Base-by-base conservation (phyloP, 2,329 filamentous ascomycete species). In the Epichloe sylvatica region DNA sequence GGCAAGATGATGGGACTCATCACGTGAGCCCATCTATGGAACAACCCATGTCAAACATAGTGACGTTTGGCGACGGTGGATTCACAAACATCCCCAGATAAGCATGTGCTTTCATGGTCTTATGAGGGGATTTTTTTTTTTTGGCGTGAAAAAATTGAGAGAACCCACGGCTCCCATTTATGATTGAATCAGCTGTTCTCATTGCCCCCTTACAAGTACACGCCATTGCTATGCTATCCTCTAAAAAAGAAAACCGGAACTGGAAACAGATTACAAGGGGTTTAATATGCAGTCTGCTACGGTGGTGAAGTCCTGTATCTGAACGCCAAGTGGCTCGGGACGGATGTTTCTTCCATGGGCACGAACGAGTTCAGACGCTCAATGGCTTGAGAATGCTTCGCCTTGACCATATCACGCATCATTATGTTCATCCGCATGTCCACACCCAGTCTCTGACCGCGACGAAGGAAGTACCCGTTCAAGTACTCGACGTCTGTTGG, bases 381-480 rank as follows among this genome's bases (percentile, higher is more conserved):
- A 30, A 57, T 49, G 13, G 64, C 58, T 30, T 64, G 57, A 35
- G 58, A 56, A 6, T 75, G 68, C 69, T 85, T 91, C 23, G 80
- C 85, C 60, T 84, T 80, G 45, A 96, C 81, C 67, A 89, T 67
- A 48, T 81, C 72, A 63, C 84, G 70, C 40, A 94, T 70, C 71
- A 86, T 76, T 57, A 82, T 81, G 61, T 94, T 92, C 53, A 83
- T 71, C 11, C 80, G 77, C 58, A 81, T 81, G 46, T 77, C 71
- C n/a, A 95, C 70, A 1, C 86, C 86, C 52, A 90, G 59, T 61
- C 86, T 77, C 57, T 78, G 74, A 0, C 85, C 92, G 39, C 83
- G 76, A 46, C 71, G 74, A 34, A 94, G 74, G 52, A 98, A 84
- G 68, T 91, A 98, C 0, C 90, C 91, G 62, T 94, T 96, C 56